Evolutionary conservation across 129 eudicot species (phyloP).

Genomic region (Solidago caesia): DNA sequence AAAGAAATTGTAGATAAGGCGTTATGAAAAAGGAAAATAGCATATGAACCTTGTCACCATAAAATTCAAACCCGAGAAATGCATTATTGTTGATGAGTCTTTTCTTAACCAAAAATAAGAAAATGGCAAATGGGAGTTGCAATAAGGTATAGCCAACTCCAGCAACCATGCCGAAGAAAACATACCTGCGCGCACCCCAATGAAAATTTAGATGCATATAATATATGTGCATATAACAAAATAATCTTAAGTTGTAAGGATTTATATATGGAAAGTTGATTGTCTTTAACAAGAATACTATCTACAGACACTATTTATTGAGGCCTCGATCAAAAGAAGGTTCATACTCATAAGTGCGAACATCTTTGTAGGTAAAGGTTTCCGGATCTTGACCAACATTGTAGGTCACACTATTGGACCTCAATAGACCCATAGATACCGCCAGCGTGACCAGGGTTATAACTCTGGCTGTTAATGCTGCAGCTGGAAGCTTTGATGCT

Average conservation of each 20-base stretch:
- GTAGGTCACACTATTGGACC: constrained; percentile 10
- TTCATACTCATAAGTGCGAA: constrained; percentile 13
- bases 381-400: neutral
- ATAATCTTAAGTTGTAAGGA: neutral
- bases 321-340: neutral
- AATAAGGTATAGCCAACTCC: constrained; percentile 22
- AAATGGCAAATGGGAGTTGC: constrained; percentile 25
- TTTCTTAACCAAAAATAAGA: constrained; percentile 10
- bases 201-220: neutral
- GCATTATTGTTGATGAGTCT: constrained; percentile 3
- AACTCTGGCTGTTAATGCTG: constrained; percentile 8
- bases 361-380: constrained; percentile 1
- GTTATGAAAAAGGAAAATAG: neutral
- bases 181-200: constrained; percentile 17
- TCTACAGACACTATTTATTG: neutral
- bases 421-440: constrained; percentile 14
- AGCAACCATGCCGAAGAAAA: constrained; percentile 20
- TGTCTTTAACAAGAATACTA: neutral
- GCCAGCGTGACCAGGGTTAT: constrained; percentile 13
- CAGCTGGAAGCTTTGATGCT: constrained; percentile 13
- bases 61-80: constrained; percentile 1
- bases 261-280: neutral
- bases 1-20: no score
- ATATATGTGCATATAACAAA: neutral
- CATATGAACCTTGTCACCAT: constrained; percentile 20